These are phyloP conservation scores for Coleophoma eucalyptorum DNA, from an alignment of 2,329 filamentous ascomycete species.

Conservation along the genomic window DNA sequence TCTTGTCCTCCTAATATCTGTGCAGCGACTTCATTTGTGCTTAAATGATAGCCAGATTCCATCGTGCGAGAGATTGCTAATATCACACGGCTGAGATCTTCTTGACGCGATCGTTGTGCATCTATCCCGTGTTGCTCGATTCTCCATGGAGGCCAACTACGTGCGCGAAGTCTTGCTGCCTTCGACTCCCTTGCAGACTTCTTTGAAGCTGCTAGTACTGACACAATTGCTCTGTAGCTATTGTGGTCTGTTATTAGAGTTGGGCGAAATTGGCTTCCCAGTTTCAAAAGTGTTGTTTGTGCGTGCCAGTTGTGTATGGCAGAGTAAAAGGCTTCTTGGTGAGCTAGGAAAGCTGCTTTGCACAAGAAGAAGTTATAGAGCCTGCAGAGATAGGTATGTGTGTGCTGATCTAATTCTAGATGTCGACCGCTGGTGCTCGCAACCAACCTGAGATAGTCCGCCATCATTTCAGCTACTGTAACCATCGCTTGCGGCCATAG, in stretches of 20 bases:
- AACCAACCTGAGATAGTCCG: constrained; percentile 11
- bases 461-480: constrained; percentile 18
- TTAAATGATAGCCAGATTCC: constrained; percentile 49
- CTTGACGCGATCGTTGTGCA: constrained; percentile 44
- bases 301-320: constrained; percentile 53
- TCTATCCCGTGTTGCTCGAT: constrained; percentile 55
- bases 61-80: constrained; percentile 50
- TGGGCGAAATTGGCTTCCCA: constrained; percentile 43
- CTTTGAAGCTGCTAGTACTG: constrained; percentile 47
- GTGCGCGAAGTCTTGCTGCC: constrained; percentile 42
- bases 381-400: constrained; percentile 18
- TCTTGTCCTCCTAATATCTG: constrained; percentile 49
- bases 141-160: constrained; percentile 59
- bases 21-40: constrained; percentile 43
- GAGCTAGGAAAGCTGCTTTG: constrained; percentile 32
- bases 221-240: constrained; percentile 51
- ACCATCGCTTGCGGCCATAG: constrained; percentile 22
- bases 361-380: constrained; percentile 38
- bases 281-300: constrained; percentile 47
- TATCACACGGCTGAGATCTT: constrained; percentile 50
- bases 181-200: constrained; percentile 48
- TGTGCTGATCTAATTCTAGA: constrained; percentile 2
- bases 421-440: neutral
- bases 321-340: constrained; percentile 29
- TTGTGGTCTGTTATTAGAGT: constrained; percentile 45